Conservation (phyloP, 495 filamentous ascomycete genomes). For the Rhizodiscina lignyota region DNA sequence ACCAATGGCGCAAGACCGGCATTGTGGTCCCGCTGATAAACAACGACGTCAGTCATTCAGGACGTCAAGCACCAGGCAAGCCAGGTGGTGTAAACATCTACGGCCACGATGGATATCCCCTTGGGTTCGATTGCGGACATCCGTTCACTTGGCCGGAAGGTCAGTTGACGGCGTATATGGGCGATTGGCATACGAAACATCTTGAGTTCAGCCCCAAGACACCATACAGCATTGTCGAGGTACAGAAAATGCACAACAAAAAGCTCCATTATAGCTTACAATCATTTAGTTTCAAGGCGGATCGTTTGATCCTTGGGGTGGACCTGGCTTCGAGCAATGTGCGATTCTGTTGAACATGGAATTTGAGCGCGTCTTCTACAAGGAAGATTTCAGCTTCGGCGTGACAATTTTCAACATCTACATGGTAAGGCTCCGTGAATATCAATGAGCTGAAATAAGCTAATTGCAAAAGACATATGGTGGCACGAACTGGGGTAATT, state of each 20-base stretch:
- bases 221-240: conserved; percentile 48
- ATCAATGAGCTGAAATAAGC: too few species aligned
- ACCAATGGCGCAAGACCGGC: conserved; percentile 48
- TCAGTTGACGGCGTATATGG: conserved; percentile 24
- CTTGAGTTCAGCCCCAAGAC: conserved; percentile 43
- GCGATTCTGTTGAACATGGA: conserved; percentile 45
- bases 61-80: conserved; percentile 49
- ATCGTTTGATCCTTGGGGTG: conserved; percentile 64
- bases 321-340: conserved; percentile 48
- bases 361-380: conserved; percentile 66
- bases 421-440: conserved; percentile 40
- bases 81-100: conserved; percentile 63
- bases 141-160: conserved; percentile 24
- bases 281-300: conserved; percentile 49
- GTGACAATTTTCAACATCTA: conserved; percentile 47
- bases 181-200: conserved; percentile 28
- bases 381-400: conserved; percentile 54
- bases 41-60: conserved; percentile 48
- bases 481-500: conserved; percentile 76
- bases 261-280: too few species aligned
- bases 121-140: conserved; percentile 30
- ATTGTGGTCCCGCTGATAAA: conserved; percentile 60
- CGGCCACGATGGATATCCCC: conserved; percentile 56
- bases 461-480: conserved; percentile 23
- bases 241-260: too few species aligned